Evolutionary conservation across 345 rosid genomes (phyloP).

Genomic region (Excoecaria cochinchinensis): DNA sequence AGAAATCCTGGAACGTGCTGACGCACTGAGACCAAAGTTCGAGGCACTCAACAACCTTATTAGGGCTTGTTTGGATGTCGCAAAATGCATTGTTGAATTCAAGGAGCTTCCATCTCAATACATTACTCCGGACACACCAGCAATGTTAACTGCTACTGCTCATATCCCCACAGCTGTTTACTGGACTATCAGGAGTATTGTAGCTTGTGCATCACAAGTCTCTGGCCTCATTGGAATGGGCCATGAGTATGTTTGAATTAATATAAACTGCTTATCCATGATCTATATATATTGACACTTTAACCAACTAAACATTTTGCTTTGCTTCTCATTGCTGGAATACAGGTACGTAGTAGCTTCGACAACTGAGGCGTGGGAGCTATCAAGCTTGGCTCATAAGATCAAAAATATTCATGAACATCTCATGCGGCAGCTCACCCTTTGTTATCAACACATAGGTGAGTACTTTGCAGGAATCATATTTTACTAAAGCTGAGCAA

Average conservation of each 20-base stretch:
- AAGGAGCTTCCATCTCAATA: constrained; percentile 45
- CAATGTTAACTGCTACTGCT: constrained; percentile 36
- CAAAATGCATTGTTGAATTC: constrained; percentile 52
- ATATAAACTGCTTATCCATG: background rate
- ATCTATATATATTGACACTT: background rate
- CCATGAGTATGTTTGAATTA: constrained; percentile 33
- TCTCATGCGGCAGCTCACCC: constrained; percentile 38
- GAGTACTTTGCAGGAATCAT: constrained; percentile 2
- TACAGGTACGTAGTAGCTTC: constrained; percentile 37
- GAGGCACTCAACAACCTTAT: constrained; percentile 47
- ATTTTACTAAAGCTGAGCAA: background rate
- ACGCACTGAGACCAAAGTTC: constrained; percentile 20
- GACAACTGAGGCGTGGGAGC: constrained; percentile 67
- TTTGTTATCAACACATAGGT: constrained; percentile 44
- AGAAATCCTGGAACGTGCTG: constrained; percentile 22
- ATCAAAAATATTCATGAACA: constrained; percentile 45
- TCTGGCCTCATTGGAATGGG: constrained; percentile 39
- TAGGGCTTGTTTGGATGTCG: constrained; percentile 46
- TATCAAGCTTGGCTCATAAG: constrained; percentile 60
- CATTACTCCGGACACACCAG: constrained; percentile 37
- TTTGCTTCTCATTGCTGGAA: constrained; percentile 1
- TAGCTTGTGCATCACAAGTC: constrained; percentile 47
- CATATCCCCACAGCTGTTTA: constrained; percentile 49
- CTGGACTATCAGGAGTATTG: constrained; percentile 54
- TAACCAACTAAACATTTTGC: background rate